Base-by-base conservation (phyloP, 225 moss, liverwort and hornwort genomes). In the Bryoerythrophyllum caledonicum region DNA sequence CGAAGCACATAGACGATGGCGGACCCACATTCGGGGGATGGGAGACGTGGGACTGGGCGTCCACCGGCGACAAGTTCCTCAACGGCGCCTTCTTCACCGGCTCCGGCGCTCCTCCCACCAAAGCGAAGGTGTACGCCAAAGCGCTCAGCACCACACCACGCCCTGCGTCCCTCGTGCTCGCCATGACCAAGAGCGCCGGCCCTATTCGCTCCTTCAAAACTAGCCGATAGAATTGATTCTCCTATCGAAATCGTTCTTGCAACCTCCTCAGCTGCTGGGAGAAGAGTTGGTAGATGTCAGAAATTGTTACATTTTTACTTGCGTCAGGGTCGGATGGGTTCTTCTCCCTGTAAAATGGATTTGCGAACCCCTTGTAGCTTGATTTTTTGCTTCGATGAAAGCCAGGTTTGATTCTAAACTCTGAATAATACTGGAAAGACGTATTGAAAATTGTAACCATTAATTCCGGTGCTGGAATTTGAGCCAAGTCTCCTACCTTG, bases 31-130 rank as follows among this genome's bases (percentile, higher is more conserved):
- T 65, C 13, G 79, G 73, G 23, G 84, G 79, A 12, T 87, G 87
- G 87, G 24, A 84, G 49, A 82, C 20, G 14, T 87, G 87, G 84
- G 63, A 84, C 35, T 87, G 87, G 84, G 79, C 60, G 7, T 82
- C 79, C 10, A 61, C 46, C 16, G 79, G 73, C 11, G 82, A 87
- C 51, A 19, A 79, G 6, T 84, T 87, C 43, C 40, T 72, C 3
- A 60, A 27, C 0, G 82, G 82, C 3, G 24, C 84, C 6, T 79
- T 64, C 56, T 87, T 87, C 81, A 77, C 70, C 0, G 79, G 80
- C 60, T 87, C 84, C 1, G 82, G 84, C 19, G 61, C 59, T 10
- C 15, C 7, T 14, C 61, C 58, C 0, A 25, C 23, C 44, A 37
- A 0, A 5, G 32, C 53, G 0, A 56, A 60, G n/a, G 13, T 70